A percentile compares a stretch with the other conserved stretches of the same genome.
Evolutionary conservation across 257 asterid genomes (phyloP).

Genomic region (Lycium barbarum): DNA sequence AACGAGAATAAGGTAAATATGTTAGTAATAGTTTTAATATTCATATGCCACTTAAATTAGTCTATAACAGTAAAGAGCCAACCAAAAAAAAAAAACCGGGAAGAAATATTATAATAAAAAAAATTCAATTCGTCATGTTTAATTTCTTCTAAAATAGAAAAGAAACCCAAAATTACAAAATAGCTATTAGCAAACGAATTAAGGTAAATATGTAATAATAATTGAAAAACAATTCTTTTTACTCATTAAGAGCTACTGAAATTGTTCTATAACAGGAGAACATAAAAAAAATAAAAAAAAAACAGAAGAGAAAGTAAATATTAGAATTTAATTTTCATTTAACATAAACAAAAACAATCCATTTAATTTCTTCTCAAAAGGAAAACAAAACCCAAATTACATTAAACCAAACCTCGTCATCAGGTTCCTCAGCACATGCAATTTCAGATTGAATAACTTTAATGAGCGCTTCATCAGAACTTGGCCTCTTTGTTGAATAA

Average conservation of each 20-base stretch:
- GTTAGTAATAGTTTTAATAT: background rate
- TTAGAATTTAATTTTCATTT: background rate
- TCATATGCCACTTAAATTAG: background rate
- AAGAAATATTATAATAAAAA: no score
- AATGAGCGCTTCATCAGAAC: conserved; percentile 62
- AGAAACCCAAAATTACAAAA: no score
- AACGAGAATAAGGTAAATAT: background rate
- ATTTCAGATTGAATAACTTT: conserved; percentile 64
- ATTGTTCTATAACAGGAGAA: background rate
- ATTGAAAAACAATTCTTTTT: background rate
- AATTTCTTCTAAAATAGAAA: no score
- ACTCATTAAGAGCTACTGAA: background rate
- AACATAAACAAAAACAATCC: background rate
- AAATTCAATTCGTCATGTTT: no score
- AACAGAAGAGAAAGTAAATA: background rate
- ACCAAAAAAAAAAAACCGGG: no score
- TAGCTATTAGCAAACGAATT: no score
- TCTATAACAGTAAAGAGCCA: background rate
- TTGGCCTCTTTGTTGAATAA: conserved; percentile 48
- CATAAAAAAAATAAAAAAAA: background rate
- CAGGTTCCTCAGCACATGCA: conserved; percentile 53
- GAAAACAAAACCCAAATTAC: no score
- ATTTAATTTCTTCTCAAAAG: no score
- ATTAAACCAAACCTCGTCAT: background rate
- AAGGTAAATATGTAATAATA: no score